These are phyloP conservation scores for Dissophora ornata DNA, from an alignment of 192 early-diverging fungal genomes.

Conservation along the genomic window DNA sequence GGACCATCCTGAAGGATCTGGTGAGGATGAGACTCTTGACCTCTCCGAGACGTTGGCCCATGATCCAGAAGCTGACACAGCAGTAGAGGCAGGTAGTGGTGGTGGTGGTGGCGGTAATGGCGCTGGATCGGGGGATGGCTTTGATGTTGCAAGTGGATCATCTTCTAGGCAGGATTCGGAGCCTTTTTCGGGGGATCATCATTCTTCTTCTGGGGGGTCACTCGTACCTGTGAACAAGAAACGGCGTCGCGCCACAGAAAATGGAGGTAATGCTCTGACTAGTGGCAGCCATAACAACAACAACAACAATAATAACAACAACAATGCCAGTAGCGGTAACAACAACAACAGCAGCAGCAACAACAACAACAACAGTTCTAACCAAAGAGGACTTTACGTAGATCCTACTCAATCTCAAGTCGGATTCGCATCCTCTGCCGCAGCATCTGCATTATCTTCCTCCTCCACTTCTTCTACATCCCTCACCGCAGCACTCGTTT, in stretches of 20 bases:
- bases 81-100: neutral
- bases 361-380: neutral
- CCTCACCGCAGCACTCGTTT: too few species aligned
- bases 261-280: constrained; percentile 1
- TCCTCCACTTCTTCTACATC: too few species aligned
- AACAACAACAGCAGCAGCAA: neutral
- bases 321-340: neutral
- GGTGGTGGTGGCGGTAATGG: neutral
- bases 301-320: constrained; percentile 29
- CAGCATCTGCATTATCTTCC: too few species aligned
- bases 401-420: constrained; percentile 10
- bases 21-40: constrained; percentile 64
- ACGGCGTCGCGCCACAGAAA: constrained; percentile 7
- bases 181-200: neutral
- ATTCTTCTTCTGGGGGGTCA: constrained; percentile 7
- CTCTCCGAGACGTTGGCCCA: constrained; percentile 56
- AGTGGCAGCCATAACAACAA: constrained; percentile 10
- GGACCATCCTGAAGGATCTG: constrained; percentile 57
- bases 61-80: constrained; percentile 27
- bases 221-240: constrained; percentile 19
- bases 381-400: neutral
- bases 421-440: neutral
- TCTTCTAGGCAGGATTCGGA: constrained; percentile 5
- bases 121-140: neutral
- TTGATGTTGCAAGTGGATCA: too few species aligned